Conservation (phyloP, 2,329 filamentous ascomycete species). For the Knufia fluminis region DNA sequence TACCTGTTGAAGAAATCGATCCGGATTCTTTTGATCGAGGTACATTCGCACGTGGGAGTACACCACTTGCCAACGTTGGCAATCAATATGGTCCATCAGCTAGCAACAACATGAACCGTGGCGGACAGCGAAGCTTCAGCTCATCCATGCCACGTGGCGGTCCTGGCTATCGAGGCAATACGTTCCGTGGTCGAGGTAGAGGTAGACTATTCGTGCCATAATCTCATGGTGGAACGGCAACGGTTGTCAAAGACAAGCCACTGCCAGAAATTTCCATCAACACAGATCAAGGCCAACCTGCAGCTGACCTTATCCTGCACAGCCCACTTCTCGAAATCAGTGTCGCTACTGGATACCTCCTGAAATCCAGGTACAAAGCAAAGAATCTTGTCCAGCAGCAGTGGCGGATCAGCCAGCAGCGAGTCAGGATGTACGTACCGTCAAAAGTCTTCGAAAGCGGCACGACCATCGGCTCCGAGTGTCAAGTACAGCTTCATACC, state of each 20-base stretch:
- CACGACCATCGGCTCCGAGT: too few species aligned
- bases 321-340: too few species aligned
- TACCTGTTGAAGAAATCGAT: conserved; percentile 39
- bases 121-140: conserved; percentile 9
- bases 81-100: conserved; percentile 9
- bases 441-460: too few species aligned
- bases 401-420: too few species aligned
- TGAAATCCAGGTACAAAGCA: too few species aligned
- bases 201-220: conserved; percentile 24
- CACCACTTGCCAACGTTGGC: conserved; percentile 20
- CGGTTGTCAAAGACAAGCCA: not conserved
- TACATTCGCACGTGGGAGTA: conserved; percentile 22
- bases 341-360: too few species aligned
- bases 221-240: not conserved
- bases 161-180: conserved; percentile 16
- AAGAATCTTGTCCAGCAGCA: too few species aligned
- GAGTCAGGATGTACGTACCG: too few species aligned
- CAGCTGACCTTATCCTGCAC: too few species aligned
- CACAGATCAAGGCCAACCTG: too few species aligned
- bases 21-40: conserved; percentile 40
- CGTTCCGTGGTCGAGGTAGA: conserved; percentile 20
- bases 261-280: not conserved
- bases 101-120: conserved; percentile 6
- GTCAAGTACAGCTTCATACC: too few species aligned
- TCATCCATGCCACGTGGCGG: conserved; percentile 14